Base-by-base conservation (phyloP, 2,329 filamentous ascomycete genomes). In the Corynespora cassiicola region DNA sequence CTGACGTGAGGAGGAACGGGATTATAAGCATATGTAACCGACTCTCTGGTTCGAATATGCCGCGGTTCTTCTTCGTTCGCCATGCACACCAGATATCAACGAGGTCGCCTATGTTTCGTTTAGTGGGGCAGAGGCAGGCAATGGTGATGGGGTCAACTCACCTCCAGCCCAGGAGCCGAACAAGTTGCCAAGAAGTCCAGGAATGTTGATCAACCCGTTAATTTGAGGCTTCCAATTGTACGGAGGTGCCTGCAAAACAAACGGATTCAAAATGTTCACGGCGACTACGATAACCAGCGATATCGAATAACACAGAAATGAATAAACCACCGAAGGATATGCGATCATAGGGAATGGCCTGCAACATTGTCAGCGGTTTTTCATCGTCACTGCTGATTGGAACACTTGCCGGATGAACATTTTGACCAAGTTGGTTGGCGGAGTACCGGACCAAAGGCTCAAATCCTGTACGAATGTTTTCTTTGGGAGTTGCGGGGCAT, bases 21-120 rank as follows among this genome's bases (percentile, higher is more conserved):
- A 76, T 58, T 24, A 67, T 47, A 6, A 73, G 57, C 20, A 75
- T 41, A 23, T 69, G 66, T 26, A 77, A 53, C 8, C 74, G 61
- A 9, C 57, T 70, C 52, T 77, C 74, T 2, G 74, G 75, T 50
- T 74, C 65, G 39, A 74, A 75, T 11, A 75, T 52, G 5, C 74
- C 75, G 6, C 56, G 52, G 36, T 74, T 69, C 30, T 56, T 62
- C 34, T 61, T 63, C n/a, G 71, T 64, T 8, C 58, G 56, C 61
- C 69, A 70, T 40, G 70, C 66, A 24, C 66, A 71, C 47, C 71
- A 75, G 7, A 55, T 39, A 41, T 76, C 73, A 1, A 75, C 70
- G 14, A 72, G 51, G 54, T 67, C 68, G 9, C 74, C 74, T 53
- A 18, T 5, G 7, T 16, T 3, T 19, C 22, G 5, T 21, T 6